Evolutionary conservation across 2,329 filamentous ascomycete genomes (phyloP), one percentile per base, ranked within the genome.

Genomic region (Neonectria faginata): DNA sequence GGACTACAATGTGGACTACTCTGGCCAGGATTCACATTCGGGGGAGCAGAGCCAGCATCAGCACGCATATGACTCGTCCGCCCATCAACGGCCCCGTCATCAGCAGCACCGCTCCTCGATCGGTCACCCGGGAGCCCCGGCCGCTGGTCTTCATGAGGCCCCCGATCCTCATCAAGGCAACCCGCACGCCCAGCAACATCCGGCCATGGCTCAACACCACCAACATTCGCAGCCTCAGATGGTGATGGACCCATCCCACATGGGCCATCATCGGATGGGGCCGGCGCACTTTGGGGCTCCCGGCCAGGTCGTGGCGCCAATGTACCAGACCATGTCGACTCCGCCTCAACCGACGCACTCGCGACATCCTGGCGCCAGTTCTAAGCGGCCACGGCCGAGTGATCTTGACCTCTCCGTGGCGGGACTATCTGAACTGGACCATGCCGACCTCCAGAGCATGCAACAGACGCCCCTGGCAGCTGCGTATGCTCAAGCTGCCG

Each of bases 1-100:
- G 79, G 88, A 89, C 84, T 91, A 91, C 85, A 87, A 90, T 87
- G 89, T 92, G 86, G 88, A 91, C 79, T 92, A 91, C 83, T 85
- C 89, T 82, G 83, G 88, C 79, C 89, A 91, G 82, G 87, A 85
- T 77, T 85, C 85, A 81, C 86, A 89, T 83, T 81, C 88, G 82
- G 85, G 85, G 80, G 85, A 88, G 78, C 88, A 90, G 79, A 85
- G 84, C 78, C 87, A 91, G 77, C 84, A 85, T 78, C 83, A 87
- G 77, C 86, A 90, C 78, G 81, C 85, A 73, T 92, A 91, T 81
- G 87, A 89, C 75, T 74, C 80, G 62, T 74, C 85, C 52, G 66
- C 74, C 57, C 76, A 79, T 61, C 73, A 77, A 60, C 73, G 73
- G 60, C 65, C 67, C 53, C 81, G 79, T 66, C 82, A 73, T 52